phyloP scores from a whole-genome alignment of 1,139 yeast genomes.

The Protomyces pachydermus region DNA sequence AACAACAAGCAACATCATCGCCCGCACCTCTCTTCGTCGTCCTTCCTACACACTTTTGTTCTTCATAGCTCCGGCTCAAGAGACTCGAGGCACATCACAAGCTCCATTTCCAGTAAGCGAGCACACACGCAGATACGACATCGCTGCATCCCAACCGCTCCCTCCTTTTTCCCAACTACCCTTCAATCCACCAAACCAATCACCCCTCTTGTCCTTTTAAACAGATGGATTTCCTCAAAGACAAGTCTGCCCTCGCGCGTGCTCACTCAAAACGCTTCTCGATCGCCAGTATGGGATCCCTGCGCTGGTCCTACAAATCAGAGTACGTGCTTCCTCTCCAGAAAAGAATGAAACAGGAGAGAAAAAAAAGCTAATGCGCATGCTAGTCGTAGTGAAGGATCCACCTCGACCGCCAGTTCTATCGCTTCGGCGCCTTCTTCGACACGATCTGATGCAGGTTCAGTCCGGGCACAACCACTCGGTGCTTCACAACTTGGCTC shows the following conservation, averaged over 20 bases:
- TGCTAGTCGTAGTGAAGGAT: conserved; percentile 21
- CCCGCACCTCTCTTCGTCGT: no score
- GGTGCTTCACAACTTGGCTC: background rate
- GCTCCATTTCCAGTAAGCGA: no score
- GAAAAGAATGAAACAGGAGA: background rate
- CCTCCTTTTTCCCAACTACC: background rate
- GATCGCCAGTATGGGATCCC: conserved; percentile 21
- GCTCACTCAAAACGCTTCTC: conserved; percentile 24
- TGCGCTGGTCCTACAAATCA: conserved; percentile 24
- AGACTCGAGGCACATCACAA: no score
- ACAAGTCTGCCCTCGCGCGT: conserved; percentile 15
- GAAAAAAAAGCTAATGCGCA: background rate
- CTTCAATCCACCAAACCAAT: background rate
- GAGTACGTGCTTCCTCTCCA: background rate
- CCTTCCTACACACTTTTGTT: no score
- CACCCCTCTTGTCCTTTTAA: background rate
- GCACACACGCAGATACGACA: no score
- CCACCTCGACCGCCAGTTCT: conserved; percentile 21
- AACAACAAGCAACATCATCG: no score
- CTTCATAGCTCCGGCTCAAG: no score
- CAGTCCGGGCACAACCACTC: background rate
- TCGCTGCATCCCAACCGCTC: no score
- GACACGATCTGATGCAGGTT: conserved; percentile 11
- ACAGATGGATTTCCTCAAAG: conserved; percentile 7
- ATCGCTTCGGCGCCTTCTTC: conserved; percentile 20